Percentiles rank a stretch among this genome's conserved stretches.
phyloP scores from a whole-genome alignment of 2,329 filamentous ascomycete species.

The Penicillium sp. region DNA sequence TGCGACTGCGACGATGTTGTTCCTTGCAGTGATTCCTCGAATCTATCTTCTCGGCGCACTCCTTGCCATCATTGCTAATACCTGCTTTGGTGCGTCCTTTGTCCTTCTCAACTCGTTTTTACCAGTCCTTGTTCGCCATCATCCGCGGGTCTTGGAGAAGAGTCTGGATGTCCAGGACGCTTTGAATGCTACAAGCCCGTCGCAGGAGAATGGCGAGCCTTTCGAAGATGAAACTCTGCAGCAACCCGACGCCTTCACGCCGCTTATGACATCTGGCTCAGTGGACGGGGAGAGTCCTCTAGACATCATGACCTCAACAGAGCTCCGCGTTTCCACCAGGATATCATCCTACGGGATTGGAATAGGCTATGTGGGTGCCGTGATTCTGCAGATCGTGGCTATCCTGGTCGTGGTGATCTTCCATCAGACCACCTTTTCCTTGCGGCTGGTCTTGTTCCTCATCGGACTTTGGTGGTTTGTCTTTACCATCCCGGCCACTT shows the following conservation, averaged over 20 bases:
- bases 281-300: constrained; percentile 6
- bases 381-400: constrained; percentile 79
- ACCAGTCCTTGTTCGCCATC: constrained; percentile 84
- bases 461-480: constrained; percentile 91
- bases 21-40: constrained; percentile 73
- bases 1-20: constrained; percentile 81
- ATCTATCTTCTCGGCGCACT: constrained; percentile 80
- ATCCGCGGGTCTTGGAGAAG: constrained; percentile 58
- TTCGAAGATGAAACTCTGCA: constrained; percentile 8
- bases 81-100: constrained; percentile 91
- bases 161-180: constrained; percentile 3
- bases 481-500: constrained; percentile 83
- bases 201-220: not conserved
- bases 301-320: constrained; percentile 51
- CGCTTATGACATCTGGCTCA: constrained; percentile 28
- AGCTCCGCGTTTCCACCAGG: constrained; percentile 80
- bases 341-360: constrained; percentile 93
- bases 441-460: constrained; percentile 82
- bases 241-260: constrained; percentile 26
- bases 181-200: constrained; percentile 5
- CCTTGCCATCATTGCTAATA: constrained; percentile 87
- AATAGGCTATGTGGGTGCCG: constrained; percentile 85
- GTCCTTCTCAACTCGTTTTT: constrained; percentile 95
- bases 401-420: constrained; percentile 75
- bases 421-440: constrained; percentile 78